phyloP scores from a whole-genome alignment of 2,329 filamentous ascomycete species.

The Sordariomycetes sp. region DNA sequence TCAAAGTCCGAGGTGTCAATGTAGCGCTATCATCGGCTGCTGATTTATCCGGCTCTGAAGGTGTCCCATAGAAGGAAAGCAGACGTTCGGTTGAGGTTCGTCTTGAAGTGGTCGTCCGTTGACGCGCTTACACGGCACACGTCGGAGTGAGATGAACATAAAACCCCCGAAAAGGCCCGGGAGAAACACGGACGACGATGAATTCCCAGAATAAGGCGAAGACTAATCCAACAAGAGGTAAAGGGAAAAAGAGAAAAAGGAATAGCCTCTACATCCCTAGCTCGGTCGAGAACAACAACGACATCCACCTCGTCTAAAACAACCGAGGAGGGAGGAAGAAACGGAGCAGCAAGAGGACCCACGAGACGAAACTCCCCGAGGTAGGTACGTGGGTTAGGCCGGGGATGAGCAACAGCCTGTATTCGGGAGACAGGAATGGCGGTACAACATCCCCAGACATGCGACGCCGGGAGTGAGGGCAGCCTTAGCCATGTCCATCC shows the following conservation, averaged over 20 bases:
- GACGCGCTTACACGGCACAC: not conserved
- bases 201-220: not conserved
- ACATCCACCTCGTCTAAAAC: conserved; percentile 1
- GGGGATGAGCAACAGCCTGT: not conserved
- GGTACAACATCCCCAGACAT: not conserved
- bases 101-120: too few relatives aligned
- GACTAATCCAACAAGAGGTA: not conserved
- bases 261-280: not conserved
- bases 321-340: conserved; percentile 1
- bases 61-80: not conserved
- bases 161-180: not conserved
- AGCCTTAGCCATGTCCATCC: not conserved
- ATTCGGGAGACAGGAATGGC: not conserved
- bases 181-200: not conserved
- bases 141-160: not conserved
- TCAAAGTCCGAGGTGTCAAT: too few relatives aligned
- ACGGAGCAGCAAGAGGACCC: not conserved
- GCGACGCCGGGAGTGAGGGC: not conserved
- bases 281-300: not conserved
- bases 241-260: not conserved
- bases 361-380: not conserved
- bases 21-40: too few relatives aligned
- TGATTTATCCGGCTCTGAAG: not conserved
- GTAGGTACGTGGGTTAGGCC: not conserved
- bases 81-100: too few relatives aligned